Evolutionary conservation across 768 basidiomycete genomes (phyloP).

Genomic region (Calocera viscosa): DNA sequence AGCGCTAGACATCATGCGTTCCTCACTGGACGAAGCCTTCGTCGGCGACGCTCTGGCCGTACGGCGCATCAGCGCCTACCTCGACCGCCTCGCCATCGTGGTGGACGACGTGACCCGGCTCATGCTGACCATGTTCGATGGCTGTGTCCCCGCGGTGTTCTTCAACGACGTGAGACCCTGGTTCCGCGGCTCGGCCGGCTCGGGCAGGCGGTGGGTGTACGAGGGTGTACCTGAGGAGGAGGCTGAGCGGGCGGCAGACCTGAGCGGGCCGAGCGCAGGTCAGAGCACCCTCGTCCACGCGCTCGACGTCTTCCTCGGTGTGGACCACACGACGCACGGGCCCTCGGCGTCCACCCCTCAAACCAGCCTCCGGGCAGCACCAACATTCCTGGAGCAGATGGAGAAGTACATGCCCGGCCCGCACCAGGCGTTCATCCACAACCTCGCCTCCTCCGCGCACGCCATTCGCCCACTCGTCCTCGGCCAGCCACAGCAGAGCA

Average conservation of each 20-base stretch:
- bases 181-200: constrained; percentile 50
- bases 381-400: constrained; percentile 73
- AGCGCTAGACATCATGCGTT: constrained; percentile 73
- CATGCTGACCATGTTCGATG: constrained; percentile 51
- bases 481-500: constrained; percentile 8
- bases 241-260: constrained; percentile 25
- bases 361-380: constrained; percentile 11
- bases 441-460: constrained; percentile 51
- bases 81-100: constrained; percentile 47
- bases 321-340: constrained; percentile 43
- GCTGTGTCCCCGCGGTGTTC: constrained; percentile 65
- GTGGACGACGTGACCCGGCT: constrained; percentile 51
- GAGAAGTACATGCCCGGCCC: constrained; percentile 87
- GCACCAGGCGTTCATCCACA: constrained; percentile 63
- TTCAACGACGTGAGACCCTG: constrained; percentile 86
- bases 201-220: constrained; percentile 42
- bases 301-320: constrained; percentile 58
- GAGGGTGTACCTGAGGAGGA: constrained; percentile 52
- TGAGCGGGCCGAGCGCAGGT: constrained; percentile 85
- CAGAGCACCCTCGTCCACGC: constrained; percentile 85
- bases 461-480: constrained; percentile 49
- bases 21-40: constrained; percentile 79
- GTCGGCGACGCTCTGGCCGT: constrained; percentile 58
- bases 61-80: constrained; percentile 52
- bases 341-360: neutral